A percentile compares a stretch with the other conserved stretches of the same genome.
phyloP scores from a whole-genome alignment of 345 rosid genomes.

The Lepidium sativum region DNA sequence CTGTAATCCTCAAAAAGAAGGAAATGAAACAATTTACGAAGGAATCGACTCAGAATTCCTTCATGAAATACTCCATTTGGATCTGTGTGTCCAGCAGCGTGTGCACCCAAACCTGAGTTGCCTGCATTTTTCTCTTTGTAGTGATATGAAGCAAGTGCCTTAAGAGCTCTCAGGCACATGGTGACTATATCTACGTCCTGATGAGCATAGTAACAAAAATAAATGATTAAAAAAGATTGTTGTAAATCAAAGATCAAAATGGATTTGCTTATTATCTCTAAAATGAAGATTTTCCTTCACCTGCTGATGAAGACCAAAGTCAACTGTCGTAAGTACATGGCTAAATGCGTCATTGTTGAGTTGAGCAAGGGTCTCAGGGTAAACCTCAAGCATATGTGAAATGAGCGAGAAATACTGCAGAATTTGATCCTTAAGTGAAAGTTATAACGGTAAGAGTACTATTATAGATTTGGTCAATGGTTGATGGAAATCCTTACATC shows the following conservation, averaged over 20 bases:
- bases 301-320: slow-evolving; percentile 94
- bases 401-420: slow-evolving; percentile 78
- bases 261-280: neutral
- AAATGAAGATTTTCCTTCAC: slow-evolving; percentile 30
- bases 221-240: neutral
- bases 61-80: slow-evolving; percentile 49
- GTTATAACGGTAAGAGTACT: neutral
- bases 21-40: slow-evolving; percentile 60
- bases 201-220: neutral
- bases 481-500: slow-evolving; percentile 54
- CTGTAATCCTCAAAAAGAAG: slow-evolving; percentile 95
- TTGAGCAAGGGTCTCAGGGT: slow-evolving; percentile 82
- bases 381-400: slow-evolving; percentile 92
- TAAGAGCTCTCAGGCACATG: slow-evolving; percentile 84
- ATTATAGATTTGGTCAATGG: slow-evolving; percentile 1
- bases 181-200: slow-evolving; percentile 81
- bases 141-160: slow-evolving; percentile 89
- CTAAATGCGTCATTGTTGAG: slow-evolving; percentile 63
- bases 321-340: slow-evolving; percentile 76
- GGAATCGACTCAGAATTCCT: slow-evolving; percentile 71
- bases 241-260: neutral
- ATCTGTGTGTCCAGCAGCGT: slow-evolving; percentile 45
- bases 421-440: slow-evolving; percentile 12
- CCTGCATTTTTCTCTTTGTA: slow-evolving; percentile 64
- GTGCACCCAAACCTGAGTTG: slow-evolving; percentile 59